Evolutionary conservation across 495 filamentous ascomycete genomes (phyloP).

Genomic region (Elasticomyces elasticus): DNA sequence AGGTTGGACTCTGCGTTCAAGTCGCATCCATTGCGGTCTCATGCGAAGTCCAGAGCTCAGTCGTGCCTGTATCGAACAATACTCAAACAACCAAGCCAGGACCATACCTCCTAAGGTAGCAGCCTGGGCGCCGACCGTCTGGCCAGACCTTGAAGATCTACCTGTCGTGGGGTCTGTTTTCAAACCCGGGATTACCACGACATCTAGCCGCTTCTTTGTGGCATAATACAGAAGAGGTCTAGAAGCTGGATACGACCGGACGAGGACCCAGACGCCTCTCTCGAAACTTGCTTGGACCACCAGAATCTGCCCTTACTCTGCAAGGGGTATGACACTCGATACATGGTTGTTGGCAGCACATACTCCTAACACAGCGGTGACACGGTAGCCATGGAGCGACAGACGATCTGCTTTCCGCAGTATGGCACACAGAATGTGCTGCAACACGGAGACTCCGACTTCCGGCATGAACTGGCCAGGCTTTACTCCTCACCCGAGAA

Average conservation of each 20-base stretch:
- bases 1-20: no score
- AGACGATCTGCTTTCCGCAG: constrained; percentile 13
- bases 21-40: no score
- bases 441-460: constrained; percentile 38
- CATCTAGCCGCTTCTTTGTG: not conserved
- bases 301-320: not conserved
- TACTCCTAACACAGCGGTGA: not conserved
- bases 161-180: not conserved
- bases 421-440: constrained; percentile 10
- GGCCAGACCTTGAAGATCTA: not conserved
- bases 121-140: no score
- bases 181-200: not conserved
- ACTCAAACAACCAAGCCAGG: no score
- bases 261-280: not conserved
- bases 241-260: not conserved
- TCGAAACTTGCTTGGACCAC: not conserved
- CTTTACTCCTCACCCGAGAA: constrained; percentile 47
- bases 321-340: not conserved
- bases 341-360: not conserved
- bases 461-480: constrained; percentile 35
- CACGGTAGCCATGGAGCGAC: constrained; percentile 10
- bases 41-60: no score
- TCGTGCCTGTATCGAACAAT: no score
- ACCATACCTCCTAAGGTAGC: no score
- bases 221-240: not conserved